Evolutionary conservation across 306 rosid species (phyloP), one percentile per base, ranked within the genome.

Genomic region (Lupinus albus): DNA sequence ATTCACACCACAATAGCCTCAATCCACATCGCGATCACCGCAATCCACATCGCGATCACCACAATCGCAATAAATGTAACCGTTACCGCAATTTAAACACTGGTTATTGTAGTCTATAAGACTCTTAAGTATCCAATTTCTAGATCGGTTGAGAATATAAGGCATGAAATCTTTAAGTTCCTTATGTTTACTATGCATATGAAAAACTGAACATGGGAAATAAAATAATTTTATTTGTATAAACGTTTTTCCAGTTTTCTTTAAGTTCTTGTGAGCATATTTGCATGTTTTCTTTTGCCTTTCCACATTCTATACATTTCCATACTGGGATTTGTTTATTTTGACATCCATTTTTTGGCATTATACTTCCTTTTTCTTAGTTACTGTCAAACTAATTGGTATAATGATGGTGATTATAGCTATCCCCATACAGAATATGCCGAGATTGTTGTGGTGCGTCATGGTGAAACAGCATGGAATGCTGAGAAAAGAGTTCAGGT

Each of bases 401-500:
- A 41, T 70, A 60, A 10, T 36, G 58, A 36, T 71, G 49, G 16
- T 67, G 28, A 61, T 47, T 72, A 44, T 68, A 88, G 95, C 78
- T 41, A 59, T 57, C 36, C 74, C 17, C 72, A 54, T 78, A 75
- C 77, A 10, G 76, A 81, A 25, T 83, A 73, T 73, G 86, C 93
- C 7, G 98, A 93, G 80, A 88, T 93, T 61, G 47, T 88, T 39
- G 93, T 88, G 4, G 80, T 93, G 6, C 95, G 97, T 60, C 98
- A 93, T 35, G 98, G 98, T 39, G 89, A 93, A 82, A 93, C 98
- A 16, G 83, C 78, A 21, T 93, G 98, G 98, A 93, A 93, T 75
- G 82, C 78, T 51, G 84, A 84, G 49, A 78, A 87, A 47, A 86
- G 86, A 79, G 75, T 87, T 67, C 98, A 93, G 95, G 98, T 92